Base-by-base conservation (phyloP, 768 basidiomycete genomes). In the Hypsizygus marmoreus region DNA sequence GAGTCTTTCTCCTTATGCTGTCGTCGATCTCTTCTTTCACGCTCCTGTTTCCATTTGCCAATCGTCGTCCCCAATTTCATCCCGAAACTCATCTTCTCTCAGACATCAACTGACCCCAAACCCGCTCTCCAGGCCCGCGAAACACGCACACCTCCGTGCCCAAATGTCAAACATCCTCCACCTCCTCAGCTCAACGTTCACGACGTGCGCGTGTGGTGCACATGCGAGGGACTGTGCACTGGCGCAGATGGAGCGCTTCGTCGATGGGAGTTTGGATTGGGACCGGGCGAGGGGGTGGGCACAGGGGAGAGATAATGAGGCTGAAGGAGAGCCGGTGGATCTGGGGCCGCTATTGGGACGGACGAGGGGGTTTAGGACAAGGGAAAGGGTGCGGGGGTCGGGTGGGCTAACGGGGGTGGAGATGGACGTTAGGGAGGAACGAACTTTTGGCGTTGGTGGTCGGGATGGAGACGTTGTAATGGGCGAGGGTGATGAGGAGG, bases 111-210 rank as follows among this genome's bases (percentile, higher is more conserved):
- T 32, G 25, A 31, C 29, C n/a, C 40, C 43, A 40, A 29, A n/a
- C 25, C 49, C 30, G 35, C 30, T 20, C 9, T 19, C 41, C 56
- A 84, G 77, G 25, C 71, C 75, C 2, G 69, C 68, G 16, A 73
- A 79, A 41, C 53, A 80, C 17, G 59, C 69, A 14, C 78, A 81
- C 49, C 72, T 86, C 12, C 81, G 80, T 29, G 66, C 75, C 22
- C 86, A 88, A 55, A 80, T 88, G 68, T 74, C 83, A 0, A 80
- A 82, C 19, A 82, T 88, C 58, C 74, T 89, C 0, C 84, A 88
- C 43, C 74, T 84, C 5, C 74, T 89, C 41, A 71, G 79, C 6
- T 82, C 81, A 13, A 86, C 83, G 0, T 89, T 88, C 56, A 82
- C 83, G 3, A 83, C 84, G 1, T 89, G 87, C 43, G 87, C 87